These are phyloP conservation scores for Aspergillus amoenus DNA, from an alignment of 2,329 filamentous ascomycete species.

Conservation along the genomic window DNA sequence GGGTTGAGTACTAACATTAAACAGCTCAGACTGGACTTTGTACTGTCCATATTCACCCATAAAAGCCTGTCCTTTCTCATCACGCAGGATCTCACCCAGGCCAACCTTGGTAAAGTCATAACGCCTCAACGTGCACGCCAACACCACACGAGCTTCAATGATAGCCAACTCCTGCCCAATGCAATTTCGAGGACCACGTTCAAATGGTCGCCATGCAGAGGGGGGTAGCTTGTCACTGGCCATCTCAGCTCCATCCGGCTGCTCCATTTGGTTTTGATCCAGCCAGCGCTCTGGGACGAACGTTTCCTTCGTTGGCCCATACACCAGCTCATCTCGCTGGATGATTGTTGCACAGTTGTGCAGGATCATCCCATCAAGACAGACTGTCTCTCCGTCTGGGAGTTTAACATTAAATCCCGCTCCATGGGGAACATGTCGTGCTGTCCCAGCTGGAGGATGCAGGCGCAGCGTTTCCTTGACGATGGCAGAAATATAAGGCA, in stretches of 20 bases:
- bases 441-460: slow-evolving; percentile 42
- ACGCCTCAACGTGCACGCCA: slow-evolving; percentile 1
- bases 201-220: slow-evolving; percentile 49
- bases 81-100: background rate
- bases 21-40: no score
- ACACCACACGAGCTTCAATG: slow-evolving; percentile 32
- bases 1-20: no score
- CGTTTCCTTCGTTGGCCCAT: slow-evolving; percentile 15
- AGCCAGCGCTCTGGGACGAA: slow-evolving; percentile 42
- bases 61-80: no score
- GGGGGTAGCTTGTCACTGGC: slow-evolving; percentile 16
- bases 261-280: background rate
- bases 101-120: slow-evolving; percentile 11
- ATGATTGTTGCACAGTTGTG: slow-evolving; percentile 17
- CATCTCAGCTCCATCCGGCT: no score
- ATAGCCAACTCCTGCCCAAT: slow-evolving; percentile 50
- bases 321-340: slow-evolving; percentile 20
- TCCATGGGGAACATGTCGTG: slow-evolving; percentile 11
- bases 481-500: slow-evolving; percentile 54
- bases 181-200: slow-evolving; percentile 47
- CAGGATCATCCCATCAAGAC: slow-evolving; percentile 12
- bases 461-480: slow-evolving; percentile 57
- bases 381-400: slow-evolving; percentile 5
- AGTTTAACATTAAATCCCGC: slow-evolving; percentile 12
- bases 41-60: no score